Conservation (phyloP, 768 basidiomycete genomes). For the Albatrellus ellisii region DNA sequence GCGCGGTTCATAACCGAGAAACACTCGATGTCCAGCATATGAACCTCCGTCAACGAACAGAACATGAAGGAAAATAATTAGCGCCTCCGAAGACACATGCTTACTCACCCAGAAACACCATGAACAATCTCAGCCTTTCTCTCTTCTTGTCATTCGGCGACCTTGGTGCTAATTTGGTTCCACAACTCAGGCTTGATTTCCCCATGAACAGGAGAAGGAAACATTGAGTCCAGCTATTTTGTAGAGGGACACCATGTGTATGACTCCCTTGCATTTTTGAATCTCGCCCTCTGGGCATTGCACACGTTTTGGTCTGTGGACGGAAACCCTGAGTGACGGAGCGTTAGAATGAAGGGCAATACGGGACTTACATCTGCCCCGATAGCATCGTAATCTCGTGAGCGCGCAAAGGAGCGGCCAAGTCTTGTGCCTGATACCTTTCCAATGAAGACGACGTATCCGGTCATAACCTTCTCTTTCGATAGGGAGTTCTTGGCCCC, state of each 20-base stretch:
- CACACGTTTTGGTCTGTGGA: slow-evolving; percentile 88
- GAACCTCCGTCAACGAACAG: slow-evolving; percentile 98
- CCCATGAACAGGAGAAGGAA: slow-evolving; percentile 91
- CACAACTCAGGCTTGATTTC: slow-evolving; percentile 97
- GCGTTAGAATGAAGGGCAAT: not conserved
- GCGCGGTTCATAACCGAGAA: slow-evolving; percentile 98
- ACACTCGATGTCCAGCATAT: slow-evolving; percentile 99
- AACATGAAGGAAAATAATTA: slow-evolving; percentile 39
- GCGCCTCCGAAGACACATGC: not conserved
- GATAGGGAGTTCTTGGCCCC: slow-evolving; percentile 92
- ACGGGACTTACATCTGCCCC: slow-evolving; percentile 80
- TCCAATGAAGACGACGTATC: slow-evolving; percentile 94
- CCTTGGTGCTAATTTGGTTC: slow-evolving; percentile 93
- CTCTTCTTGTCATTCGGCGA: slow-evolving; percentile 96
- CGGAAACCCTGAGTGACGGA: slow-evolving; percentile 1
- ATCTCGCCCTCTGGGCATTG: slow-evolving; percentile 97
- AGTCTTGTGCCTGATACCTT: slow-evolving; percentile 99
- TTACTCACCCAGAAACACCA: slow-evolving; percentile 44
- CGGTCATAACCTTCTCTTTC: slow-evolving; percentile 92
- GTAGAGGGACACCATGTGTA: slow-evolving; percentile 94
- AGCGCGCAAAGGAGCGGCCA: slow-evolving; percentile 92
- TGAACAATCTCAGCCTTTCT: slow-evolving; percentile 97
- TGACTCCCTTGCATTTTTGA: slow-evolving; percentile 94
- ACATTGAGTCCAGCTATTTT: slow-evolving; percentile 97
- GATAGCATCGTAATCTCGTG: slow-evolving; percentile 98